A percentile compares a stretch with the other conserved stretches of the same genome.
Evolutionary conservation across 257 asterid species (phyloP).

Genomic region (Jaltomata sinuosa): DNA sequence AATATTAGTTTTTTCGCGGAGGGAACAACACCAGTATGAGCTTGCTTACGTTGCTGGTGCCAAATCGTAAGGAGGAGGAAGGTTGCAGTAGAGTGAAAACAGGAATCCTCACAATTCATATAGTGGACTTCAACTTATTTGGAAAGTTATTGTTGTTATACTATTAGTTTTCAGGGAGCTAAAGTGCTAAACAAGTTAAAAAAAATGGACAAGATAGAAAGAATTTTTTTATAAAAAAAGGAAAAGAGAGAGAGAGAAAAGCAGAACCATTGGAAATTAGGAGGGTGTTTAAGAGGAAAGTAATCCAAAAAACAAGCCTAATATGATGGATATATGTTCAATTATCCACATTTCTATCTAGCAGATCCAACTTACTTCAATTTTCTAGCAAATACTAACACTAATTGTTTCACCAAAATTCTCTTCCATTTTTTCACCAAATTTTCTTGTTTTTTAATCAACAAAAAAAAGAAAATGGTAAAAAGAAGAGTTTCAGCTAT

Average conservation of each 20-base stretch:
- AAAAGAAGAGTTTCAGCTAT: not conserved
- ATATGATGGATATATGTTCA: not conserved
- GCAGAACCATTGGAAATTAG: not conserved
- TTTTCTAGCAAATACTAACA: not conserved
- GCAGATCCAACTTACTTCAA: not conserved
- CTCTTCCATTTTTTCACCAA: not conserved
- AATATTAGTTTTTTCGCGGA: too few species aligned
- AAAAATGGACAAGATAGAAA: too few species aligned
- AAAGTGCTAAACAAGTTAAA: too few species aligned
- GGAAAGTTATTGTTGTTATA: too few species aligned
- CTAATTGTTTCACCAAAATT: not conserved
- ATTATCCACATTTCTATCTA: not conserved
- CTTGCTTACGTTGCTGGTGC: too few species aligned
- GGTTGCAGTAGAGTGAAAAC: too few species aligned
- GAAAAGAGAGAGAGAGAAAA: not conserved
- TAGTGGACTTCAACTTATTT: too few species aligned
- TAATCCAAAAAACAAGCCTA: not conserved
- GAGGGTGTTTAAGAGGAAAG: not conserved
- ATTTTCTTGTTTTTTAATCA: not conserved
- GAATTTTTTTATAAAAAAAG: too few species aligned
- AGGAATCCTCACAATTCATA: too few species aligned
- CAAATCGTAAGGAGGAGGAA: too few species aligned
- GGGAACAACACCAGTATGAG: too few species aligned
- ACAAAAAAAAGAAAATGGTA: not conserved
- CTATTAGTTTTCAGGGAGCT: too few species aligned